Evolutionary conservation across 768 basidiomycete genomes (phyloP), one percentile per base, ranked within the genome.

Genomic region (Gloeopeniophorella convolvens): DNA sequence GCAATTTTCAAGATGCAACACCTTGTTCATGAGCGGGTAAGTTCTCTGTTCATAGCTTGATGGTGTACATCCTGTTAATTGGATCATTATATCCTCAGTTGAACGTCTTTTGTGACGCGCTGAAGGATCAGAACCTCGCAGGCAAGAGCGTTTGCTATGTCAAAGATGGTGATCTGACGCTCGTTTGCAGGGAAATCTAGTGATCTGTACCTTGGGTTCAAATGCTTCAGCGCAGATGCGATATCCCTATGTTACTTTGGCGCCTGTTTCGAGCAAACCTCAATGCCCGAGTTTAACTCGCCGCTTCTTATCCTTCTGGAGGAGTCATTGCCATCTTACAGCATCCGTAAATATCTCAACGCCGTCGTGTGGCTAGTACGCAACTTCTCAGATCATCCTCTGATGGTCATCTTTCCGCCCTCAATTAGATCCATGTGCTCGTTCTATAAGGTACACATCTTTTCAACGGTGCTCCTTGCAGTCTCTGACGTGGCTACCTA

Each of bases 101-200:
- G 24, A 27, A 42, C 41, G 5, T 28, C 41, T 42, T 42, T 27
- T 42, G 41, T 5, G n/a, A 28, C 41, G 41, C 41, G 4, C 28
- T 42, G 24, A 42, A 16, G 16, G 26, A 8, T 20, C 41, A 42
- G 26, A 42, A 42, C 28, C 20, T 42, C 5, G 12, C 41, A 12
- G 41, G 41, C n/a, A 42, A 11, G 41, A n/a, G n/a, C n/a, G 41
- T 3, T n/a, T 8, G n/a, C 10, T 28, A 12, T 27, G 0, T n/a
- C 26, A 42, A 21, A 24, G 11, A 18, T n/a, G n/a, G n/a, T n/a
- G n/a, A n/a, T n/a, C n/a, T n/a, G n/a, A n/a, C n/a, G n/a, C n/a
- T n/a, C n/a, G n/a, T n/a, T n/a, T n/a, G n/a, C n/a, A 42, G 41
- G 41, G 26, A 42, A 24, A 27, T 42, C 41, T 27, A 42, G 41